Evolutionary conservation across 2,329 filamentous ascomycete species (phyloP).

Genomic region (Xylaria sp.): DNA sequence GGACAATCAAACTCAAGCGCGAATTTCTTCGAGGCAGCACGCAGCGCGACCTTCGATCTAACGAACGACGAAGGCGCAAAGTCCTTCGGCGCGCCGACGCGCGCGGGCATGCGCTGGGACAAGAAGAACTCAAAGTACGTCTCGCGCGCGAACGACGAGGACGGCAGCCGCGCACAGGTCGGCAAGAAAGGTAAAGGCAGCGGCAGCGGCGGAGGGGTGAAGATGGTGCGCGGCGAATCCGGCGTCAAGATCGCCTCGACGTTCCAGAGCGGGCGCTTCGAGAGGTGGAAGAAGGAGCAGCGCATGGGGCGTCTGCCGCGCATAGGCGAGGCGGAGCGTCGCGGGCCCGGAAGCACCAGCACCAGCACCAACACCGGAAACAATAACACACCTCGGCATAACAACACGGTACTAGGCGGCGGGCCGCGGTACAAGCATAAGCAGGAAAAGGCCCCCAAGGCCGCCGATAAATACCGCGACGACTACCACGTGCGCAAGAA

Average conservation of each 20-base stretch:
- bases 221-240: constrained; percentile 85
- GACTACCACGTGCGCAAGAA: constrained; percentile 93
- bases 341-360: constrained; percentile 41
- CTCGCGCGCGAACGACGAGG: constrained; percentile 88
- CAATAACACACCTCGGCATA: constrained; percentile 30
- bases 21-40: constrained; percentile 90
- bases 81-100: constrained; percentile 80
- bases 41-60: constrained; percentile 90
- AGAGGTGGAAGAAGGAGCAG: constrained; percentile 89
- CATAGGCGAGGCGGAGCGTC: constrained; percentile 82
- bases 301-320: constrained; percentile 81
- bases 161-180: constrained; percentile 73
- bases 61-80: constrained; percentile 86
- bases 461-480: constrained; percentile 90
- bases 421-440: constrained; percentile 80
- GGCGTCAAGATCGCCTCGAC: constrained; percentile 95
- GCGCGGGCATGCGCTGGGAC: constrained; percentile 90
- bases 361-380: constrained; percentile 38
- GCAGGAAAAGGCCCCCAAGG: constrained; percentile 87
- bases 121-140: constrained; percentile 98
- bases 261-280: constrained; percentile 94
- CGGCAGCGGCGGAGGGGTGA: constrained; percentile 54
- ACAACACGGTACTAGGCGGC: constrained; percentile 36
- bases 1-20: constrained; percentile 64
- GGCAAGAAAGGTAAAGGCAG: constrained; percentile 60